Base-by-base conservation (phyloP, 306 rosid genomes). In the Morella rubra region DNA sequence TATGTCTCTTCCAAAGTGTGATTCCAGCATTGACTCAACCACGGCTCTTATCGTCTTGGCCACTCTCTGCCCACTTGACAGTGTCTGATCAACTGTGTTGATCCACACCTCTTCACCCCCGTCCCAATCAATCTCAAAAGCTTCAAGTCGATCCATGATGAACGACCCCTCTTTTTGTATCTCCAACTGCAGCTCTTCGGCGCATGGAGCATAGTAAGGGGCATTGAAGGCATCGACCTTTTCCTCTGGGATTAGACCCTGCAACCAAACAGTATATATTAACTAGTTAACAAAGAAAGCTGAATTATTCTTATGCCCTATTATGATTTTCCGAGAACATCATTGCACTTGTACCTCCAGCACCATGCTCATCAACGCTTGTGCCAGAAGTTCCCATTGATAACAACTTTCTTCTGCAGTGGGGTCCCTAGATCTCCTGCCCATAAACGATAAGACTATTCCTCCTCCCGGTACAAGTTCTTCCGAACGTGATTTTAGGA, bases 361-460 rank as follows among this genome's bases (percentile, higher is more conserved):
- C 74, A 73, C 97, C 86, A 94, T 72, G 77, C 6, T 70, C 86
- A 80, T 81, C 46, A 94, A 83, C 5, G 97, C 93, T 0, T 7
- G 82, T 1, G 94, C 90, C 1, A 91, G 32, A 42, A 91, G 88
- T 58, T 94, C 98, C 96, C 91, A 94, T 0, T 91, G 96, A 40
- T 82, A 76, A 76, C 87, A 87, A 76, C 90, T 71, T 1, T 80
- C 66, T 0, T 75, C 69, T 0, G 85, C 24, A 5, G 96, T 84
- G 60, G 93, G 91, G n/a, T n/a, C 97, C 14, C 61, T 19, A 11
- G 85, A 82, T 4, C 59, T 69, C 44, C 98, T 82, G 0, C 94
- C 96, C 75, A 91, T 81, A 2, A 94, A 53, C 1, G 97, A 86
- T 70, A 94, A 73, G 0, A 91, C 94, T 88, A 94, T 90, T 18